These are phyloP conservation scores for Cryptosporidium ubiquitum DNA, from an alignment of 169 alveolate species.

Conservation along the genomic window DNA sequence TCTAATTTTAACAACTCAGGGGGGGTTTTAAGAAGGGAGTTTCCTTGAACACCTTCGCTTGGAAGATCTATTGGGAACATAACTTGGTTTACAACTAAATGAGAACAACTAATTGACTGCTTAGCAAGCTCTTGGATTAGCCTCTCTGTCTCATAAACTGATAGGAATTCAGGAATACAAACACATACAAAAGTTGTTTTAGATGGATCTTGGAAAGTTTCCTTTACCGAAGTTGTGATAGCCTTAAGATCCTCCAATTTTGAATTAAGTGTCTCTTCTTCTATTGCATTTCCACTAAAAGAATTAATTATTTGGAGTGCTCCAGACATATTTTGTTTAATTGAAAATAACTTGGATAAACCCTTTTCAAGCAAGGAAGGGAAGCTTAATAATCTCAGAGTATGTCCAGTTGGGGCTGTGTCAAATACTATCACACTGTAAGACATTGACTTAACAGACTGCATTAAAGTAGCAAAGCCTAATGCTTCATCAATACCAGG, in stretches of 20 bases:
- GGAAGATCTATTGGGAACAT: conserved; percentile 88
- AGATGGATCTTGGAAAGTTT: conserved; percentile 78
- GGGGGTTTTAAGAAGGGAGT: not conserved
- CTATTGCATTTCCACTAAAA: conserved; percentile 66
- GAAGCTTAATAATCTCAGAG: conserved; percentile 95
- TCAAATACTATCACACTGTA: conserved; percentile 96
- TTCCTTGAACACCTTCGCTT: not conserved
- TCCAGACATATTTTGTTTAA: conserved; percentile 85
- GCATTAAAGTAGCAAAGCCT: conserved; percentile 95
- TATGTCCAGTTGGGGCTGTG: conserved; percentile 99
- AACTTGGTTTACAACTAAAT: conserved; percentile 97
- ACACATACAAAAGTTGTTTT: conserved; percentile 98
- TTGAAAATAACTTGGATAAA: conserved; percentile 86
- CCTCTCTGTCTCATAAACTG: conserved; percentile 98
- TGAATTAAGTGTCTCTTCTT: conserved; percentile 78
- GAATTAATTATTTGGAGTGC: conserved; percentile 80
- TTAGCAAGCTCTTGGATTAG: conserved; percentile 95
- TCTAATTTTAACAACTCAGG: not conserved
- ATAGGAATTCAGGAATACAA: conserved; percentile 98
- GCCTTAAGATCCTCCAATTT: conserved; percentile 78
- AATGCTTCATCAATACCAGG: conserved; percentile 99
- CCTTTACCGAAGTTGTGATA: conserved; percentile 77
- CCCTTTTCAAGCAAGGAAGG: conserved; percentile 96
- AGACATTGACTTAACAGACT: conserved; percentile 93
- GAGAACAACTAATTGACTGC: conserved; percentile 93